Percentiles rank a stretch among this genome's conserved stretches.
phyloP scores from a whole-genome alignment of 345 rosid genomes.

The Turnera subulata region DNA sequence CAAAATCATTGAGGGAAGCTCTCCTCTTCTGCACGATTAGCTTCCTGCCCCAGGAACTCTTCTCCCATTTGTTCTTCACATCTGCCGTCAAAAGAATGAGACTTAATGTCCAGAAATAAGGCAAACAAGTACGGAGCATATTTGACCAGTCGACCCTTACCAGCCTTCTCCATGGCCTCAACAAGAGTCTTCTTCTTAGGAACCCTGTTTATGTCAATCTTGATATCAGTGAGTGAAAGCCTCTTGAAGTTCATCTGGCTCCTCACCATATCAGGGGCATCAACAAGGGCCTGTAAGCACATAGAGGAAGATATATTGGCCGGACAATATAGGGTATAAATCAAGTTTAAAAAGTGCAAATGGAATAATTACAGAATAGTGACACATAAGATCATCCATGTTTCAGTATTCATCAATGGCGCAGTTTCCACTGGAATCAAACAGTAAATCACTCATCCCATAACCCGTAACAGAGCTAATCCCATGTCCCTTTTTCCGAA shows the following conservation, averaged over 20 bases:
- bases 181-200: constrained; percentile 18
- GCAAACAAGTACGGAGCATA: background rate
- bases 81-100: constrained; percentile 4
- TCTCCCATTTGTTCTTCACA: constrained; percentile 27
- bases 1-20: constrained; percentile 17
- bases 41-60: constrained; percentile 23
- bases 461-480: no score
- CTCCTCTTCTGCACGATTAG: constrained; percentile 15
- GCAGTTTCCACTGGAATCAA: no score
- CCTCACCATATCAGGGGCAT: constrained; percentile 28
- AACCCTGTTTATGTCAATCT: constrained; percentile 25
- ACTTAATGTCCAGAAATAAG: background rate
- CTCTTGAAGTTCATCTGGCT: constrained; percentile 27
- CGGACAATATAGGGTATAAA: no score
- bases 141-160: background rate
- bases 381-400: no score
- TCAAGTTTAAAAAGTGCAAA: no score
- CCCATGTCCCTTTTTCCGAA: no score
- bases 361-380: no score
- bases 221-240: constrained; percentile 22
- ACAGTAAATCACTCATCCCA: no score
- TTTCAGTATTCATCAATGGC: no score
- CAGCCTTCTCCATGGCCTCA: constrained; percentile 24
- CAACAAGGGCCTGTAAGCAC: constrained; percentile 20
- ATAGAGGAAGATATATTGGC: no score